Percentiles rank a stretch among this genome's conserved stretches.
Evolutionary conservation across 495 filamentous ascomycete species (phyloP).

Genomic region (Neurospora sp.): DNA sequence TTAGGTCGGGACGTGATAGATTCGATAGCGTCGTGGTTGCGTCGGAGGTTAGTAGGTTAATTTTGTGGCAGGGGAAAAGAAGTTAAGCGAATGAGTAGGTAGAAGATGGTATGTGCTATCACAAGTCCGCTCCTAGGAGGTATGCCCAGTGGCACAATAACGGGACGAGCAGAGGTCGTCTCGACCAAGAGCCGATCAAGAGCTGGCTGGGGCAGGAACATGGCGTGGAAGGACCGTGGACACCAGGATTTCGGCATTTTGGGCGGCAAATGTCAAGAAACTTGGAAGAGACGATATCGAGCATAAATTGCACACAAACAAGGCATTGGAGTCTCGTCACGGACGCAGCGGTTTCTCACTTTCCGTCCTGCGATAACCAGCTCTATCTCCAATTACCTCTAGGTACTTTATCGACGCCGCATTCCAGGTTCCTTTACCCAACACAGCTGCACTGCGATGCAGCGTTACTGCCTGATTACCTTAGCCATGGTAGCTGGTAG

Average conservation of each 20-base stretch:
- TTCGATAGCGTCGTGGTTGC: not conserved
- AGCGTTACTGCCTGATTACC: too few relatives aligned
- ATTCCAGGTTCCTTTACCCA: not conserved
- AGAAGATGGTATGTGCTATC: not conserved
- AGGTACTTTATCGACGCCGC: not conserved
- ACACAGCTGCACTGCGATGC: not conserved
- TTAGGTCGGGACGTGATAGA: not conserved
- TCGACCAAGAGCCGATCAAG: not conserved
- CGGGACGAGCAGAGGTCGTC: not conserved
- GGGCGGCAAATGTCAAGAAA: not conserved
- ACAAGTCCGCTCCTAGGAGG: not conserved
- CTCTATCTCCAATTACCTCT: not conserved
- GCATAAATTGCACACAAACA: not conserved
- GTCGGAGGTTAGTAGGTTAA: not conserved
- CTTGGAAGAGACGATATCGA: not conserved
- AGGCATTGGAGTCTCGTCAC: not conserved
- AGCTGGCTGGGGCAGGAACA: not conserved
- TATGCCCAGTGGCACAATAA: too few relatives aligned
- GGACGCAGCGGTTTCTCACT: not conserved
- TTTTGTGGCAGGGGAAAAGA: not conserved
- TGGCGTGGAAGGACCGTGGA: not conserved
- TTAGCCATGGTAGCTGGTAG: not conserved
- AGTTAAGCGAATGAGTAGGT: not conserved
- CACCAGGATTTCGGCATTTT: not conserved
- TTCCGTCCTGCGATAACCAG: not conserved